These are phyloP conservation scores for Boletus smithii DNA, from an alignment of 1,284 basidiomycete species.

Conservation along the genomic window DNA sequence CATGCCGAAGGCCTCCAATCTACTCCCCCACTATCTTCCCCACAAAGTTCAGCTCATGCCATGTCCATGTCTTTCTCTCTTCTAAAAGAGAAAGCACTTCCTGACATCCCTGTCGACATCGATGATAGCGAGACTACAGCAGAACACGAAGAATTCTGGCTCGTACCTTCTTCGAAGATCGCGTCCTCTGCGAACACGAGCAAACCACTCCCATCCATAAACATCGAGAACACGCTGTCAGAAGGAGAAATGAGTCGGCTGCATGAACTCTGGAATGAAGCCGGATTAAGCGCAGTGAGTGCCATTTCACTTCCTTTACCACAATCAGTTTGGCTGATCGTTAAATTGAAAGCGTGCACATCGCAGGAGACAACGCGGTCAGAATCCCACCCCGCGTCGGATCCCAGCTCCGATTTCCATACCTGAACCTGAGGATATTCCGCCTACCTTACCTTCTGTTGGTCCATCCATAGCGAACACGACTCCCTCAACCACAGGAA, in stretches of 20 bases:
- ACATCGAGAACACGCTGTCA: constrained; percentile 19
- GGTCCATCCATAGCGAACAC: constrained; percentile 2
- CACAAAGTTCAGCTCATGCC: not conserved
- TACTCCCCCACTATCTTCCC: not conserved
- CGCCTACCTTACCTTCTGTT: not conserved
- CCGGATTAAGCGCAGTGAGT: constrained; percentile 21
- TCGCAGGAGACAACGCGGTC: constrained; percentile 16
- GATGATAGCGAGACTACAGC: not conserved
- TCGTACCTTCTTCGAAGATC: not conserved
- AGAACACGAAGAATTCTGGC: not conserved
- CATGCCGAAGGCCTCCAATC: not conserved
- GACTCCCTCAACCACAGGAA: not conserved
- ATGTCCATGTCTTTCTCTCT: constrained; percentile 10
- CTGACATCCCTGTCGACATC: constrained; percentile 13
- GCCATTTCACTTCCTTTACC: not conserved
- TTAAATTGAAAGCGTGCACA: constrained; percentile 21
- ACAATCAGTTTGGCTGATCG: constrained; percentile 2
- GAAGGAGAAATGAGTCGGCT: constrained; percentile 18
- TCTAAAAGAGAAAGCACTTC: constrained; percentile 23
- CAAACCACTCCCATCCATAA: constrained; percentile 17
- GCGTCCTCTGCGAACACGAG: not conserved
- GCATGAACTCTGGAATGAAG: constrained; percentile 28
- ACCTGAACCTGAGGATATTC: constrained; percentile 2
- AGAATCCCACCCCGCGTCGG: not conserved
- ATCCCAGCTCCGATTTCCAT: constrained; percentile 15